phyloP scores from a whole-genome alignment of 1,284 basidiomycete genomes.

The Apiotrichum laibachii region DNA sequence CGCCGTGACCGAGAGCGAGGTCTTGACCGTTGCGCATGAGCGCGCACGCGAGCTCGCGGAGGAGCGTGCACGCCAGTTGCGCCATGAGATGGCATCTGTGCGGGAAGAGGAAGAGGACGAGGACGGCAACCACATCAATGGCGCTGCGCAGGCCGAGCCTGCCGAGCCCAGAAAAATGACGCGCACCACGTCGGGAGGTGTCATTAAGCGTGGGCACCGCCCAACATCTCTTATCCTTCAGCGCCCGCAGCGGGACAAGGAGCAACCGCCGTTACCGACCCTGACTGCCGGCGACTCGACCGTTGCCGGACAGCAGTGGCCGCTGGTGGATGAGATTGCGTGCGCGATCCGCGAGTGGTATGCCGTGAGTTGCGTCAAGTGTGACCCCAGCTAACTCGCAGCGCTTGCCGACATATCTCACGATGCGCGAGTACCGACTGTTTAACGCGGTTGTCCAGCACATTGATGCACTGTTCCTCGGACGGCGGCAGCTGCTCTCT shows the following conservation, averaged over 20 bases:
- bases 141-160: conserved; percentile 1
- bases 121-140: conserved; percentile 25
- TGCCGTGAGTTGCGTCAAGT: conserved; percentile 54
- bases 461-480: conserved; percentile 85
- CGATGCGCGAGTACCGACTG: conserved; percentile 80
- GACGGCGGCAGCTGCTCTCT: conserved; percentile 81
- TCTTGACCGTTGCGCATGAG: conserved; percentile 62
- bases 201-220: conserved; percentile 23
- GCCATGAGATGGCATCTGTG: conserved; percentile 60
- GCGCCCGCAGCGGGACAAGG: conserved; percentile 55
- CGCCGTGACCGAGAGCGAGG: conserved; percentile 81
- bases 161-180: not conserved
- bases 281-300: conserved; percentile 92
- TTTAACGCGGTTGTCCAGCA: conserved; percentile 84
- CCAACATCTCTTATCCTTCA: conserved; percentile 37
- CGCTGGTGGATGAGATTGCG: conserved; percentile 94
- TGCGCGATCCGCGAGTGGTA: conserved; percentile 96
- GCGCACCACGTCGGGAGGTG: not conserved
- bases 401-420: conserved; percentile 81
- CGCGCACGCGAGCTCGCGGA: conserved; percentile 31
- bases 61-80: conserved; percentile 24
- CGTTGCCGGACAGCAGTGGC: conserved; percentile 72
- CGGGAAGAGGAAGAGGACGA: conserved; percentile 71
- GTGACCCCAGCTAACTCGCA: conserved; percentile 20
- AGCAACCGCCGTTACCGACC: conserved; percentile 84